Base-by-base conservation (phyloP, 805 yeast genomes). In the Starmerella cellae region DNA sequence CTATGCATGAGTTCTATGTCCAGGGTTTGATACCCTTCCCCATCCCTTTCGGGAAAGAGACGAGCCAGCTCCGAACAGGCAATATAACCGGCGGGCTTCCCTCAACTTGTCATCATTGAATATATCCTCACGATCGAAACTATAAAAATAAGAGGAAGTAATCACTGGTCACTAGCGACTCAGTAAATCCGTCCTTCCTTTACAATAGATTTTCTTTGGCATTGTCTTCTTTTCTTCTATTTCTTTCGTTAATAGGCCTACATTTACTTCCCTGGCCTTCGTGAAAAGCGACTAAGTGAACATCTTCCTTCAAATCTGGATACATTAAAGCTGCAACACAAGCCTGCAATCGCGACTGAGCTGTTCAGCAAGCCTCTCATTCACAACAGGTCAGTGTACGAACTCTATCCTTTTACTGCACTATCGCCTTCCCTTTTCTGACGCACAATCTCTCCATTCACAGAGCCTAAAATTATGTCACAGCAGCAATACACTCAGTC, bases 1-100 rank as follows among this genome's bases (percentile, higher is more conserved):
- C 19, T 26, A 38, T 48, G 52, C 52, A 47, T 41, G 44, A 38
- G 39, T 41, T 48, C 50, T 40, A 45, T 39, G 37, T 20, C 39
- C 30, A 38, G 29, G 32, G 37, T 34, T 44, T 42, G 41, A 26
- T 35, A 46, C 51, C 50, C 51, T 39, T 33, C 39, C 48, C 44
- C 41, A 21, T 31, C 49, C 43, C 33, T 38, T 44, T 47, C 37
- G 43, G 48, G 44, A 41, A 41, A 35, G 51, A 17, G 38, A 16
- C 30, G 27, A 34, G 43, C 41, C 36, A 24, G 42, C 49, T 18
- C 17, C 26, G 34, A 6, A 14, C 14, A 40, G 26, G 41, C 32
- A 26, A 34, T 40, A 40, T 40, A 38, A 38, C 41, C 41, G 35
- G 11, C 22, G 10, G 10, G 3, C 4, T 20, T 19, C 39, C 39